Percentiles rank a stretch among this genome's conserved stretches.
Conservation (phyloP, 176 grass and related monocot genomes). For the Eleusine indica region DNA sequence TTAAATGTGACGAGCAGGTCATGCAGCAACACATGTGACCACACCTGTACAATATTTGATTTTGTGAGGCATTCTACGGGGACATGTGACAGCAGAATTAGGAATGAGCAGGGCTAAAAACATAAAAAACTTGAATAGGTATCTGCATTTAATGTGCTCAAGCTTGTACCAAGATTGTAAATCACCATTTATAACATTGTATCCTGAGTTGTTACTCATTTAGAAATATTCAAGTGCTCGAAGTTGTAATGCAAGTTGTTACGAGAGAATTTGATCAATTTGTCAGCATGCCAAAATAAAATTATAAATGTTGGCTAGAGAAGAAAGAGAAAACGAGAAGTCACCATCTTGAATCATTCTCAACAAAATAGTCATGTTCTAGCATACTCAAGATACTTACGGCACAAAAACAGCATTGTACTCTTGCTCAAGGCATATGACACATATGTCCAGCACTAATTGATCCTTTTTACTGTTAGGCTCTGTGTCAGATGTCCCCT, state of each 20-base stretch:
- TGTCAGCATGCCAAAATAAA: not conserved
- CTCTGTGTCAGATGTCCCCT: slow-evolving; percentile 53
- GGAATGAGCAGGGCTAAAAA: not conserved
- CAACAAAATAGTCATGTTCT: slow-evolving; percentile 27
- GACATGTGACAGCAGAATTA: slow-evolving; percentile 13
- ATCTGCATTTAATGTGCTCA: slow-evolving; percentile 8
- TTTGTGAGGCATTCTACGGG: not conserved
- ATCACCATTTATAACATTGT: not conserved
- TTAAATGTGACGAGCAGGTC: slow-evolving; percentile 74
- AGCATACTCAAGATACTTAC: slow-evolving; percentile 60
- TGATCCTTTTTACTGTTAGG: slow-evolving; percentile 69
- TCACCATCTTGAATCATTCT: not conserved
- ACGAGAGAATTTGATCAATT: slow-evolving; percentile 2
- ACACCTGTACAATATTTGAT: slow-evolving; percentile 59
- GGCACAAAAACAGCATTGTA: slow-evolving; percentile 99
- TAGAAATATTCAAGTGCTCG: not conserved
- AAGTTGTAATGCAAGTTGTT: not conserved
- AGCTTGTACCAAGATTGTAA: slow-evolving; percentile 11
- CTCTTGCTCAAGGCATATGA: slow-evolving; percentile 99
- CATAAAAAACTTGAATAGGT: not conserved
- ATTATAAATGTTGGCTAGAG: not conserved
- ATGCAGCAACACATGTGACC: slow-evolving; percentile 99
- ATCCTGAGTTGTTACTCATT: slow-evolving; percentile 1
- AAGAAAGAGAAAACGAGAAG: not conserved
- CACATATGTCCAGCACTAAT: slow-evolving; percentile 83